A percentile compares a stretch with the other conserved stretches of the same genome.
Conservation (phyloP, 768 basidiomycete species). For the Thelephora ganbajun region DNA sequence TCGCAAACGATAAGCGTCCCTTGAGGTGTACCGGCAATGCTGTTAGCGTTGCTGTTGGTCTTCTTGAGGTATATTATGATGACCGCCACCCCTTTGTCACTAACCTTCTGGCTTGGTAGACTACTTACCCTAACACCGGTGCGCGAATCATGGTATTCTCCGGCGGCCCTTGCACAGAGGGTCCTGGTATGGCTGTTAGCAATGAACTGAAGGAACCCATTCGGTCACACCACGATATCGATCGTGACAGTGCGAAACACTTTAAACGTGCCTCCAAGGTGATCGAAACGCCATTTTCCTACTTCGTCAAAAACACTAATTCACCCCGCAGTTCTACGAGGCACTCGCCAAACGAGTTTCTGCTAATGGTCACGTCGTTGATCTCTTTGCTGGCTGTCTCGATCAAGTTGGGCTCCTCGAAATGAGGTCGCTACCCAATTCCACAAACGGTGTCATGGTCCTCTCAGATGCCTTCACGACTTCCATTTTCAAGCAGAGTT, state of each 20-base stretch:
- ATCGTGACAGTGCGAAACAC: slow-evolving; percentile 91
- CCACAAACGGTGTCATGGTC: slow-evolving; percentile 92
- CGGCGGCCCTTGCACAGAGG: slow-evolving; percentile 92
- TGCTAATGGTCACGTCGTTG: slow-evolving; percentile 88
- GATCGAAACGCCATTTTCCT: slow-evolving; percentile 8
- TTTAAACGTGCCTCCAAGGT: slow-evolving; percentile 96
- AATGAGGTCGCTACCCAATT: slow-evolving; percentile 93
- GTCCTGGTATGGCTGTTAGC: slow-evolving; percentile 92
- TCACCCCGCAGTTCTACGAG: slow-evolving; percentile 75
- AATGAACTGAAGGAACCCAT: slow-evolving; percentile 96
- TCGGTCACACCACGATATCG: slow-evolving; percentile 97
- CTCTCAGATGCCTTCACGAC: slow-evolving; percentile 95
- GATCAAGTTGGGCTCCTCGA: slow-evolving; percentile 96
- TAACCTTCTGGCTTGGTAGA: slow-evolving; percentile 20
- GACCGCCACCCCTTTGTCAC: neutral
- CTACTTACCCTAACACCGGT: slow-evolving; percentile 91
- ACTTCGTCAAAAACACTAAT: slow-evolving; percentile 1
- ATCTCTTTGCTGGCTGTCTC: slow-evolving; percentile 92
- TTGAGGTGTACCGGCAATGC: slow-evolving; percentile 94
- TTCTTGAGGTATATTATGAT: slow-evolving; percentile 54
- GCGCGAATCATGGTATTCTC: slow-evolving; percentile 93
- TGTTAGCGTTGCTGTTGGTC: slow-evolving; percentile 80
- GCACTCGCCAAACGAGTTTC: slow-evolving; percentile 84
- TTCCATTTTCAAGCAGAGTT: slow-evolving; percentile 97
- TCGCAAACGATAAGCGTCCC: slow-evolving; percentile 86